Conservation (phyloP, 768 basidiomycete species). For the Chalciporus sphaerocephalus region DNA sequence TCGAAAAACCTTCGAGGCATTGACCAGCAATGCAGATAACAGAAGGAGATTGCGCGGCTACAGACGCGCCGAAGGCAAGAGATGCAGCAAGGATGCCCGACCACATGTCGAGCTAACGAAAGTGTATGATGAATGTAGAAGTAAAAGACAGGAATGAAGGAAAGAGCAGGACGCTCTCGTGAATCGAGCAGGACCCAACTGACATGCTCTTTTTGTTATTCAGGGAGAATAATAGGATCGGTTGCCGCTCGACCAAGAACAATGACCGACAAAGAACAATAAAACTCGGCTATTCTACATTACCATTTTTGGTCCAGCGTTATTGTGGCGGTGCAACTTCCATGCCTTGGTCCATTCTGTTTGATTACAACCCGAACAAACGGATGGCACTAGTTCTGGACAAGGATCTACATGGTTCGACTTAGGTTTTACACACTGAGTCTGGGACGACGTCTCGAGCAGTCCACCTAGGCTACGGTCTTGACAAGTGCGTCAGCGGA, state of each 20-base stretch:
- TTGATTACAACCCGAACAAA: background rate
- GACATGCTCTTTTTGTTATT: constrained; percentile 30
- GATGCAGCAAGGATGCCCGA: constrained; percentile 36
- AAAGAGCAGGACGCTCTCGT: constrained; percentile 22
- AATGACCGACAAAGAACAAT: constrained; percentile 26
- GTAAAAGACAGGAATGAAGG: constrained; percentile 10
- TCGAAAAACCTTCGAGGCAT: constrained; percentile 78
- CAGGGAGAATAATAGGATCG: constrained; percentile 22
- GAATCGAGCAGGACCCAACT: constrained; percentile 1
- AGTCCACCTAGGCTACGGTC: too few species aligned
- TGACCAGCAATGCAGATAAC: constrained; percentile 85
- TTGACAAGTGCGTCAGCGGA: too few species aligned
- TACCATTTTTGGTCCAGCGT: constrained; percentile 6
- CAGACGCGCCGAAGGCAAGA: constrained; percentile 36
- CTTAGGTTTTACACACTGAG: too few species aligned
- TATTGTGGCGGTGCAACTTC: constrained; percentile 12
- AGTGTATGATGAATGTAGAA: constrained; percentile 18
- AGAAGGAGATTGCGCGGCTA: constrained; percentile 55
- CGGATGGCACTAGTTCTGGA: too few species aligned
- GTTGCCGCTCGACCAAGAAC: constrained; percentile 25
- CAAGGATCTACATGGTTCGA: too few species aligned
- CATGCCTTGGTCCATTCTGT: background rate
- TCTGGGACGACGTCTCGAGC: too few species aligned
- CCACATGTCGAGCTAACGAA: constrained; percentile 35
- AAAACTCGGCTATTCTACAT: constrained; percentile 12